Evolutionary conservation across 1,139 yeast species (phyloP), one percentile per base, ranked within the genome.

Genomic region (Taphrina deformans): DNA sequence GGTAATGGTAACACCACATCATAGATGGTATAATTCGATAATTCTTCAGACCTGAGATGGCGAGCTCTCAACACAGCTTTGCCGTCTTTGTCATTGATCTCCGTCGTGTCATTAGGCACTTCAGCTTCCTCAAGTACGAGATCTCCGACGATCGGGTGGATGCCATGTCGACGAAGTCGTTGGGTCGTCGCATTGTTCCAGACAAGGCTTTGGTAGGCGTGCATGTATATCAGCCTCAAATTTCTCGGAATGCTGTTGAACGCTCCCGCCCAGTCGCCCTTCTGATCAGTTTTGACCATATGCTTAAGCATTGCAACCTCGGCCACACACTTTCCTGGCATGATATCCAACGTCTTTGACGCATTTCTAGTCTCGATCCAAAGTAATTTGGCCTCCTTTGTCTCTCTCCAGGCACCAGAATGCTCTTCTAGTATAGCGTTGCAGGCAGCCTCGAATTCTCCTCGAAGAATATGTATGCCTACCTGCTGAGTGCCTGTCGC

Each of bases 1-100:
- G 99, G 99, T 1, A 96, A 83, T 14, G 99, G 98, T 65, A 95
- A 79, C 1, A 95, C 96, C 45, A 93, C 81, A 75, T 95, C 98
- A 72, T 82, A 87, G 50, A 93, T 88, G 23, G 87, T 76, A 74
- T 82, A 89, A 66, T 81, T 82, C 0, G 84, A 83, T 1, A 79
- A 70, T 23, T 80, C 84, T 69, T 86, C 91, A 66, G 83, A 80
- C 1, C 96, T 87, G 23, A 90, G 81, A 0, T 87, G 82, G 68
- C 85, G 81, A 1, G 95, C 97, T 9, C 51, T 55, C 38, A 45
- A 23, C 14, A 65, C 59, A 12, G 27, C 44, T 3, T 71, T 71
- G 14, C 70, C 71, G 26, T 66, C 70, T 12, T 71, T 72, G n/a
- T 71, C 71, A 1, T 71, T 73, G 16, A 69, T 68, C 9, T 50